Evolutionary conservation across 148 eudicot species (phyloP).

Genomic region (Linanthus parryae): DNA sequence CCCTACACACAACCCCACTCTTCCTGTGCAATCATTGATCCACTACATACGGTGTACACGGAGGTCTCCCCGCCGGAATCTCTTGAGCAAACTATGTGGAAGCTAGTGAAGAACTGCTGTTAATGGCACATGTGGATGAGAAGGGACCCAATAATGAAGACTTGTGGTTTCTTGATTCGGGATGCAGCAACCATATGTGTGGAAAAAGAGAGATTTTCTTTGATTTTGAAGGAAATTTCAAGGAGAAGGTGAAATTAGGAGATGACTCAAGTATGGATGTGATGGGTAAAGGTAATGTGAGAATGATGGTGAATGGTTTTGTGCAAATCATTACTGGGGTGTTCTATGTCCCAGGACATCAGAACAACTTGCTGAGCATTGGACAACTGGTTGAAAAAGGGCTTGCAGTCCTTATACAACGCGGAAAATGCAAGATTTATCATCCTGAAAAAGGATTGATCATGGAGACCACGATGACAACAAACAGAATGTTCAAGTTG

Average conservation of each 20-base stretch:
- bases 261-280: neutral
- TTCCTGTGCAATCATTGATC: too few relatives aligned
- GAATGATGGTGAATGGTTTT: neutral
- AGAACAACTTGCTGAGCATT: neutral
- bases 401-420: too few relatives aligned
- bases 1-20: too few relatives aligned
- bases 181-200: too few relatives aligned
- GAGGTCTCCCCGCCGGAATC: too few relatives aligned
- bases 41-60: too few relatives aligned
- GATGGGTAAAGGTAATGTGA: neutral
- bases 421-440: neutral
- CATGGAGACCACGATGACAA: neutral
- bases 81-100: conserved; percentile 7
- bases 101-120: neutral
- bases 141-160: neutral
- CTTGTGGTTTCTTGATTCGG: too few relatives aligned
- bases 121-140: conserved; percentile 4
- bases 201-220: too few relatives aligned
- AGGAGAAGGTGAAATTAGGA: neutral
- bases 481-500: neutral
- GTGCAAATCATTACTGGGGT: neutral
- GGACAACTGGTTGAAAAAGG: too few relatives aligned
- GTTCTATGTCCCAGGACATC: neutral
- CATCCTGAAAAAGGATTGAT: neutral
- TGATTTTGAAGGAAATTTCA: neutral